Evolutionary conservation across 371 early-diverging fungal species (phyloP).

Genomic region (Zancudomyces culisetae): DNA sequence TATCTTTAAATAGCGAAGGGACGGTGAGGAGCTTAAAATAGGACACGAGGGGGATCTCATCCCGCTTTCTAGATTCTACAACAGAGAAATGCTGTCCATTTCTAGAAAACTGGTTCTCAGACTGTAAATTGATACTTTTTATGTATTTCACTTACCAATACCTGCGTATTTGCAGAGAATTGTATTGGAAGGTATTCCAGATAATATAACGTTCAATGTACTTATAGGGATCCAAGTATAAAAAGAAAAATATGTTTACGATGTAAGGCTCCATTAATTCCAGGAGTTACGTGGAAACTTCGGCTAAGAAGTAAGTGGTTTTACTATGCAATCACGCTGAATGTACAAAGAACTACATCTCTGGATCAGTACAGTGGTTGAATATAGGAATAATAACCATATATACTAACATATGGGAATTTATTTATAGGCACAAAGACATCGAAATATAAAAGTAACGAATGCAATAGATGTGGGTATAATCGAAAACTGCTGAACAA

Average conservation of each 20-base stretch:
- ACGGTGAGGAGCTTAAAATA: background rate
- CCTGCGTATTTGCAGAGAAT: no score
- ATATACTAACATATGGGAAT: constrained; percentile 2
- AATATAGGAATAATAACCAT: constrained; percentile 10
- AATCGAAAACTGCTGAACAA: constrained; percentile 9
- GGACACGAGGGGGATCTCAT: constrained; percentile 3
- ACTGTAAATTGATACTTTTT: constrained; percentile 2
- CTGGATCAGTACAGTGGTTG: no score
- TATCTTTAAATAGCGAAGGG: background rate
- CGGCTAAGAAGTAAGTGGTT: constrained; percentile 13
- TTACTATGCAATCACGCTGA: no score
- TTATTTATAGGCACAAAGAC: background rate
- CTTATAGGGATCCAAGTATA: constrained; percentile 11
- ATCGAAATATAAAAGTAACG: background rate
- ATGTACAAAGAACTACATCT: no score
- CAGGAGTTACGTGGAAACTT: constrained; percentile 12
- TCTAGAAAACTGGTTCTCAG: constrained; percentile 19
- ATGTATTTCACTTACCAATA: no score
- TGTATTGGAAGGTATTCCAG: no score
- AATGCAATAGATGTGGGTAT: constrained; percentile 6
- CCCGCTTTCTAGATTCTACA: constrained; percentile 16
- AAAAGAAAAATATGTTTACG: constrained; percentile 15
- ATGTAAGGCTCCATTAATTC: constrained; percentile 13
- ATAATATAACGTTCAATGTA: no score
- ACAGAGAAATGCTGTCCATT: constrained; percentile 17